Evolutionary conservation across 306 rosid species (phyloP).

Genomic region (Cucurbita maxima): DNA sequence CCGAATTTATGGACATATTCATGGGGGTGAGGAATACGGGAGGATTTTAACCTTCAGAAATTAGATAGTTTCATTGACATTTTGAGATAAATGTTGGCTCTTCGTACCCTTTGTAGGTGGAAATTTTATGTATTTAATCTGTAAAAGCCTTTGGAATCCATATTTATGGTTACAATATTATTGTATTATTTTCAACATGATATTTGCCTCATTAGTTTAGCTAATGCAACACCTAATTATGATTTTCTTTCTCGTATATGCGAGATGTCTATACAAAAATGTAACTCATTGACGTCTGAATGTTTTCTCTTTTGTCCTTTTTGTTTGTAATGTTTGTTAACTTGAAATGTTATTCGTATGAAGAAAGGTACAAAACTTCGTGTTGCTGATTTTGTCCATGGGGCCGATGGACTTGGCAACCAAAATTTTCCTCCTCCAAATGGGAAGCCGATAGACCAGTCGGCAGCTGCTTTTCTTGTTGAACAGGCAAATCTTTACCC

Average conservation of each 20-base stretch:
- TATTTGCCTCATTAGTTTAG: neutral
- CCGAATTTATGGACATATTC: neutral
- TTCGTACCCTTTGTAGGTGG: neutral
- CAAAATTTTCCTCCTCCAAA: constrained; percentile 79
- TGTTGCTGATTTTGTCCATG: constrained; percentile 88
- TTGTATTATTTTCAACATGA: neutral
- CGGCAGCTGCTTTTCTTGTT: constrained; percentile 60
- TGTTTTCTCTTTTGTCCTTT: neutral
- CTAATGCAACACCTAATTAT: neutral
- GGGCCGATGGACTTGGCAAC: constrained; percentile 89
- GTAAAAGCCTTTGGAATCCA: neutral
- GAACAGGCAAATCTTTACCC: constrained; percentile 66
- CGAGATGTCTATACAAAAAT: neutral
- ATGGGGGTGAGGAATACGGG: neutral
- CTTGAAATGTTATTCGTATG: neutral
- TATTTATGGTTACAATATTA: neutral
- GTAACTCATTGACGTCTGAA: neutral
- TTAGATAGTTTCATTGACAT: neutral
- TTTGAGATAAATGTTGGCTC: neutral
- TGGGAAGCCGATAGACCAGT: constrained; percentile 57
- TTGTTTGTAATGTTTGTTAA: neutral
- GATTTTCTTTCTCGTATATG: neutral
- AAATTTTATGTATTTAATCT: neutral
- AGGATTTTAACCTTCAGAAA: neutral
- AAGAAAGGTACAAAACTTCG: constrained; percentile 69